Evolutionary conservation across 2,329 filamentous ascomycete genomes (phyloP).

Genomic region (Colletotrichum spinosum): DNA sequence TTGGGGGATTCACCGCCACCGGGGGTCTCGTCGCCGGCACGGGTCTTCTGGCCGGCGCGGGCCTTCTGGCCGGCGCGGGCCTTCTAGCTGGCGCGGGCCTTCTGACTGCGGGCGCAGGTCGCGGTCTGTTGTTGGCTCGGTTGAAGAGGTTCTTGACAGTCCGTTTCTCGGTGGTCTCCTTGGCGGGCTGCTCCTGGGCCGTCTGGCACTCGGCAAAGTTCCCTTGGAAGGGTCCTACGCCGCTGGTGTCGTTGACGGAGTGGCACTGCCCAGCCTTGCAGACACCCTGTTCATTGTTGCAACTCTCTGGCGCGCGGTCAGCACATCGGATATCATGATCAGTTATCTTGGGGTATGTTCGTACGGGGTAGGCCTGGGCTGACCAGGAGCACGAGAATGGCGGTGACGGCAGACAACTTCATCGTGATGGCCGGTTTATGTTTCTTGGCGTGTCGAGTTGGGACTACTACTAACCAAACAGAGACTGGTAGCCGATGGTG

Average conservation of each 20-base stretch:
- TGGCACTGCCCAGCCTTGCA: slow-evolving; percentile 9
- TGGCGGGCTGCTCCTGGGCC: background rate
- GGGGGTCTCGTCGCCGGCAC: too few species aligned
- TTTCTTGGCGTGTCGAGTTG: too few species aligned
- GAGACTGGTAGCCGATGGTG: too few species aligned
- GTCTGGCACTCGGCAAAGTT: slow-evolving; percentile 5
- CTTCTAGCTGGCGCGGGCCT: too few species aligned
- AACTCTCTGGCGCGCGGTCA: slow-evolving; percentile 1
- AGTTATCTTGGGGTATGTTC: background rate
- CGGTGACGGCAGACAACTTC: background rate
- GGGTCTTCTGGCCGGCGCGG: too few species aligned
- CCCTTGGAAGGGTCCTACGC: slow-evolving; percentile 3
- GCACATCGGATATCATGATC: background rate
- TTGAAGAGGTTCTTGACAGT: background rate
- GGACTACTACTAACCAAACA: too few species aligned
- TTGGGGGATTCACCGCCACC: too few species aligned
- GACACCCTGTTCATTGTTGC: slow-evolving; percentile 8
- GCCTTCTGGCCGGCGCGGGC: too few species aligned
- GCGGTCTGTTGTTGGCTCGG: background rate
- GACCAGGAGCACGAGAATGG: background rate
- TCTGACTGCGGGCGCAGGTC: background rate
- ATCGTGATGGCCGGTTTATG: background rate
- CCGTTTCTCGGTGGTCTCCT: slow-evolving; percentile 1
- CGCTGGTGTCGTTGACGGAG: slow-evolving; percentile 10
- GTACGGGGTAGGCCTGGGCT: background rate